Percentiles rank a stretch among this genome's conserved stretches.
Evolutionary conservation across 352 stramenopile genomes (phyloP).

Genomic region (Pseudoperonospora humuli): DNA sequence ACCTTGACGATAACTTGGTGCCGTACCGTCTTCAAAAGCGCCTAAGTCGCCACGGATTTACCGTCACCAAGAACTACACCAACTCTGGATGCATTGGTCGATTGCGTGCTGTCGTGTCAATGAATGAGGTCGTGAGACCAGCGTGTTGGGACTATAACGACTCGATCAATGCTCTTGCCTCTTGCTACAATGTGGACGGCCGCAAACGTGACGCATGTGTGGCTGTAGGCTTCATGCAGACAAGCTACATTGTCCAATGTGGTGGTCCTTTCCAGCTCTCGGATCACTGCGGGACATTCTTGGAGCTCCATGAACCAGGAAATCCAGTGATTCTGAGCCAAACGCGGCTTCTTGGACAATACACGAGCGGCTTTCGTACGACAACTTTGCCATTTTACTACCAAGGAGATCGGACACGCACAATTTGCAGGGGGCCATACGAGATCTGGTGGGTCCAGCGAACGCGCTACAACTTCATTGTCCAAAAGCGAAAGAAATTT

Average conservation of each 20-base stretch:
- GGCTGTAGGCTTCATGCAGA: slow-evolving; percentile 74
- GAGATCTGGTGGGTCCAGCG: slow-evolving; percentile 86
- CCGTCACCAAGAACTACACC: slow-evolving; percentile 42
- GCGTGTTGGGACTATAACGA: slow-evolving; percentile 82
- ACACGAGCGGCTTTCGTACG: slow-evolving; percentile 63
- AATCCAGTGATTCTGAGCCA: slow-evolving; percentile 68
- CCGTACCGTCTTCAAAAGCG: slow-evolving; percentile 59
- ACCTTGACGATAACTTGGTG: slow-evolving; percentile 39
- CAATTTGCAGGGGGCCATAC: slow-evolving; percentile 64
- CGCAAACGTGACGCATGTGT: slow-evolving; percentile 53
- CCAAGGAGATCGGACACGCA: slow-evolving; percentile 45
- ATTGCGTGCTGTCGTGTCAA: slow-evolving; percentile 37
- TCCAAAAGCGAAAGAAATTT: slow-evolving; percentile 79
- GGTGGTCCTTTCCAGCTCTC: slow-evolving; percentile 55
- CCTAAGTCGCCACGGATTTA: slow-evolving; percentile 30
- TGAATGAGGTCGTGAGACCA: slow-evolving; percentile 44
- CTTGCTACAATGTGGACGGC: slow-evolving; percentile 63
- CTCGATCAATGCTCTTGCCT: slow-evolving; percentile 50
- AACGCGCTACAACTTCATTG: slow-evolving; percentile 72
- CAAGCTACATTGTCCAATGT: slow-evolving; percentile 69
- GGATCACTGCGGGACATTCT: slow-evolving; percentile 79
- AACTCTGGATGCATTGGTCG: slow-evolving; percentile 49
- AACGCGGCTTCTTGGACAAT: slow-evolving; percentile 57
- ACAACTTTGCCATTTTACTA: slow-evolving; percentile 72
- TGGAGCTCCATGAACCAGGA: slow-evolving; percentile 68